These are phyloP conservation scores for Coccomyxa subellipsoidea DNA, from an alignment of 163 green algal genomes.

Conservation along the genomic window DNA sequence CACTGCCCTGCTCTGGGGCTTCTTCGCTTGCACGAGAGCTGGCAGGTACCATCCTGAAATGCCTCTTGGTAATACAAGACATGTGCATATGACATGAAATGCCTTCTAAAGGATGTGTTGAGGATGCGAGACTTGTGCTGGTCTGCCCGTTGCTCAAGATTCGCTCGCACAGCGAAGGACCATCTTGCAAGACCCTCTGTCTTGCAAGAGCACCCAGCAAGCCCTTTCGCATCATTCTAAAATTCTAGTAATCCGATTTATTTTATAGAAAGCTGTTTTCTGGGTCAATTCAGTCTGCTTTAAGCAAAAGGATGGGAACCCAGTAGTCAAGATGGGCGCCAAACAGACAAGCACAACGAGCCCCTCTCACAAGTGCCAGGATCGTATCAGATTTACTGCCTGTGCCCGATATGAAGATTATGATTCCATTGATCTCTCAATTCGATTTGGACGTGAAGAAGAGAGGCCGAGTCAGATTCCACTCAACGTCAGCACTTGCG, in stretches of 20 bases:
- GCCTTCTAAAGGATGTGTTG: not conserved
- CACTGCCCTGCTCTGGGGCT: not conserved
- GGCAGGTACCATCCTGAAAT: not conserved
- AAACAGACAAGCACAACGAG: not conserved
- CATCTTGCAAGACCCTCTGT: not conserved
- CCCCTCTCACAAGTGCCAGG: no score
- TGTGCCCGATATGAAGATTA: no score
- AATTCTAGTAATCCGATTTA: no score
- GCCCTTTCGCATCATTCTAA: not conserved
- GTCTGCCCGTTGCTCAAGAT: not conserved
- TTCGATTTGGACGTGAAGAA: no score
- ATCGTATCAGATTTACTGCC: no score
- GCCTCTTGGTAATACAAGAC: not conserved
- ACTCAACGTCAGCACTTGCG: not conserved
- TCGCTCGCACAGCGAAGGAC: not conserved
- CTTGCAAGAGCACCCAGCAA: not conserved
- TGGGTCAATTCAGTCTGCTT: not conserved
- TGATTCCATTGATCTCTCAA: no score
- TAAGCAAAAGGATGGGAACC: not conserved
- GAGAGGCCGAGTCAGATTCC: not conserved
- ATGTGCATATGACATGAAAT: not conserved
- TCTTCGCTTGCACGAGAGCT: not conserved
- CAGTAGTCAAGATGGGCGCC: not conserved
- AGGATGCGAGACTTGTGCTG: not conserved
- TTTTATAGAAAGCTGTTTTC: not conserved